These are phyloP conservation scores for Antarctomyces pellizariae DNA, from an alignment of 495 filamentous ascomycete genomes.

Conservation along the genomic window DNA sequence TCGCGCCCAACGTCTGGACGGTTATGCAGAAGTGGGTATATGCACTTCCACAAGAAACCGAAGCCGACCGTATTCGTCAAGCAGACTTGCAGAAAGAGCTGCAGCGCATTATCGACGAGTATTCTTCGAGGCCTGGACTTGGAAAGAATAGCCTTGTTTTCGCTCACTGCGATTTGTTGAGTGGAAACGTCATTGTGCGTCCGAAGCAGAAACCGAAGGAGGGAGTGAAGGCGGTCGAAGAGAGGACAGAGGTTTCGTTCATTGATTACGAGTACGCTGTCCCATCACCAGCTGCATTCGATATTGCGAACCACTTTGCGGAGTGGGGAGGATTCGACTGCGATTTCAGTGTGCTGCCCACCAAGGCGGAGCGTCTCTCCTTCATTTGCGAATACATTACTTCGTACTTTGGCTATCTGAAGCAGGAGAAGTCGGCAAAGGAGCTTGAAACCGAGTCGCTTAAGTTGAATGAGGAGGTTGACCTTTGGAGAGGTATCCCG, in stretches of 20 bases:
- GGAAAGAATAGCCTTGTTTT: slow-evolving; percentile 61
- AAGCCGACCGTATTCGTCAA: slow-evolving; percentile 39
- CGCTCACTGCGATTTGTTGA: slow-evolving; percentile 84
- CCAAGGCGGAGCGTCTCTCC: slow-evolving; percentile 45
- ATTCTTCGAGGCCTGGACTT: slow-evolving; percentile 51
- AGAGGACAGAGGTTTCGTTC: slow-evolving; percentile 46
- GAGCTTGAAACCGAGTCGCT: slow-evolving; percentile 33
- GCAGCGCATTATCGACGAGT: slow-evolving; percentile 34
- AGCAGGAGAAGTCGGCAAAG: slow-evolving; percentile 12
- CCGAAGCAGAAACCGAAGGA: slow-evolving; percentile 20
- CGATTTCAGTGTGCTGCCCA: slow-evolving; percentile 68
- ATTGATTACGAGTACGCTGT: slow-evolving; percentile 98
- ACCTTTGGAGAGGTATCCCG: slow-evolving; percentile 69
- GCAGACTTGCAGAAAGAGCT: slow-evolving; percentile 52
- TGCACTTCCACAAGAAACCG: slow-evolving; percentile 51
- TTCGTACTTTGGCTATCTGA: slow-evolving; percentile 26
- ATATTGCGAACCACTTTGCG: slow-evolving; percentile 96
- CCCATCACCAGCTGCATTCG: slow-evolving; percentile 88
- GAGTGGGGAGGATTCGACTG: slow-evolving; percentile 97
- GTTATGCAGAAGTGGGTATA: slow-evolving; percentile 89
- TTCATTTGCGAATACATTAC: slow-evolving; percentile 68
- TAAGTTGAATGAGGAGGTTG: slow-evolving; percentile 52
- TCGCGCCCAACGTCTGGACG: slow-evolving; percentile 68
- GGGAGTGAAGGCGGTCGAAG: slow-evolving; percentile 10
- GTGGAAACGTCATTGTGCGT: slow-evolving; percentile 83